phyloP scores from a whole-genome alignment of 441 rosid genomes.

The Francoa sonchifolia region DNA sequence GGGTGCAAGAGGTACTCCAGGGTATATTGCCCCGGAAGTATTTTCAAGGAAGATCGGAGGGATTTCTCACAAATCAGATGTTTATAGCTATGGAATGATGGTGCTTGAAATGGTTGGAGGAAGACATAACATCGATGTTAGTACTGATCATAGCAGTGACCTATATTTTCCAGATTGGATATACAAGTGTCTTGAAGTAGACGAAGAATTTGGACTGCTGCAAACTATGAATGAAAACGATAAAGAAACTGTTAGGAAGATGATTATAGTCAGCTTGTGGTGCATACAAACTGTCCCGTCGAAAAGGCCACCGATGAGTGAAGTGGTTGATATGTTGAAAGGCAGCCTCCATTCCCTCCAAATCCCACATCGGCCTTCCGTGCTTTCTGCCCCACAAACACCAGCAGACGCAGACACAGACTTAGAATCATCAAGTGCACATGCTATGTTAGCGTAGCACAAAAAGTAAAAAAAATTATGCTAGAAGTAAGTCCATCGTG shows the following conservation, averaged over 20 bases:
- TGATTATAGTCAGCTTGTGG: conserved; percentile 12
- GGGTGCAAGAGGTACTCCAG: conserved; percentile 2
- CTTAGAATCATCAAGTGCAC: too few species aligned
- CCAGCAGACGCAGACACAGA: too few species aligned
- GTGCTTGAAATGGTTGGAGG: conserved; percentile 7
- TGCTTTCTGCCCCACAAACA: conserved; percentile 1
- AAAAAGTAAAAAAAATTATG: too few species aligned
- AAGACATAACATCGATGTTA: neutral
- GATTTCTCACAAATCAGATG: conserved; percentile 11
- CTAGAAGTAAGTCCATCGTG: too few species aligned
- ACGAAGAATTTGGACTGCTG: conserved; percentile 1
- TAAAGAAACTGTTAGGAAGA: conserved; percentile 3
- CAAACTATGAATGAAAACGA: conserved; percentile 3
- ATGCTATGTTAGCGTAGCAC: too few species aligned
- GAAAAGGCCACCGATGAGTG: conserved; percentile 3
- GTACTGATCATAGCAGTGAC: neutral
- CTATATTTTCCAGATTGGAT: conserved; percentile 13
- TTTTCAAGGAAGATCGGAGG: conserved; percentile 4
- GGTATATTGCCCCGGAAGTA: conserved; percentile 13
- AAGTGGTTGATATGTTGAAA: conserved; percentile 13
- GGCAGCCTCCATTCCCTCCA: conserved; percentile 6
- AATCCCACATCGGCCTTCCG: conserved; percentile 7
- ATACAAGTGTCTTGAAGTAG: conserved; percentile 3
- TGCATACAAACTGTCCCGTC: conserved; percentile 10
- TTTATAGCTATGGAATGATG: conserved; percentile 15